Evolutionary conservation across 768 basidiomycete genomes (phyloP).

Genomic region (Suillus subalutaceus): DNA sequence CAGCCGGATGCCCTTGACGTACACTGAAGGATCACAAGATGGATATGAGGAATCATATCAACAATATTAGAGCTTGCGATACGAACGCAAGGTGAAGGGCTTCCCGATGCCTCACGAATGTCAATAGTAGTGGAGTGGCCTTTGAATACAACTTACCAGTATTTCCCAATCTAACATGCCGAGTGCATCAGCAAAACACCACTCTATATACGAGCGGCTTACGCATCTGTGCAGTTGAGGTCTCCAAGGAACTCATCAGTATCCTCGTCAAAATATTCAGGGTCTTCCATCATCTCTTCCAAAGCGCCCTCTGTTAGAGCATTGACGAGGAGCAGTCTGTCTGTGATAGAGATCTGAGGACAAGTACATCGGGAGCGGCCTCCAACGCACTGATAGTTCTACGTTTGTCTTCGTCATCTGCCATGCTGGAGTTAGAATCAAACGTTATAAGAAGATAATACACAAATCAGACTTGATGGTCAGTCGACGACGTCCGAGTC

Average conservation of each 20-base stretch:
- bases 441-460: background rate
- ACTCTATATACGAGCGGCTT: constrained; percentile 11
- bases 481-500: background rate
- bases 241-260: constrained; percentile 28
- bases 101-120: constrained; percentile 10
- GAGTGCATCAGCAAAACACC: constrained; percentile 3
- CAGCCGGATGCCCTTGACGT: constrained; percentile 17
- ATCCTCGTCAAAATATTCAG: constrained; percentile 21
- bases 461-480: background rate
- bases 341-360: constrained; percentile 14
- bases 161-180: constrained; percentile 26
- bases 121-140: constrained; percentile 6
- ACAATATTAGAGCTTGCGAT: background rate
- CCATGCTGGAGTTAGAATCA: constrained; percentile 15
- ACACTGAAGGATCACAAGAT: background rate
- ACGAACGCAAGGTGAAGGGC: constrained; percentile 37
- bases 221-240: constrained; percentile 35
- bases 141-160: constrained; percentile 28
- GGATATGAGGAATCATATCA: constrained; percentile 4
- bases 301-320: constrained; percentile 28
- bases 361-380: background rate
- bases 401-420: constrained; percentile 15
- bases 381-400: constrained; percentile 23
- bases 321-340: constrained; percentile 27
- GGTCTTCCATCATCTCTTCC: constrained; percentile 27